Percentiles rank a stretch among this genome's conserved stretches.
phyloP scores from a whole-genome alignment of 2,329 filamentous ascomycete genomes.

The Colletotrichum spaethianum region DNA sequence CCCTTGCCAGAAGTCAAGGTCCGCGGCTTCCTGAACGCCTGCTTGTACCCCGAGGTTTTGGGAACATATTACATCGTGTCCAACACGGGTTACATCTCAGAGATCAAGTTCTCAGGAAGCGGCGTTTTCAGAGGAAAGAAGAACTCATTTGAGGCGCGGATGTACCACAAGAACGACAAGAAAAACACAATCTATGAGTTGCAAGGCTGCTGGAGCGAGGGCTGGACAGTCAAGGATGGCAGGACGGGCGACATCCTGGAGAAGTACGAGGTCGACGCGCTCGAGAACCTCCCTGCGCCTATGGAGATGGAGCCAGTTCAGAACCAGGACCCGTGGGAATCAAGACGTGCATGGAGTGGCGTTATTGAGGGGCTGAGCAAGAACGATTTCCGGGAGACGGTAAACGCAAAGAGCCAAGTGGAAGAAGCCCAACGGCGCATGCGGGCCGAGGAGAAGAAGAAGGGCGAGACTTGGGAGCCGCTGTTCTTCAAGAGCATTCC shows the following conservation, averaged over 20 bases:
- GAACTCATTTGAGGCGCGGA: conserved; percentile 61
- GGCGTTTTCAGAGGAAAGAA: conserved; percentile 60
- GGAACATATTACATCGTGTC: conserved; percentile 62
- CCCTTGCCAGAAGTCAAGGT: conserved; percentile 64
- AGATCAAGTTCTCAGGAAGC: conserved; percentile 62
- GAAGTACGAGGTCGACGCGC: conserved; percentile 53
- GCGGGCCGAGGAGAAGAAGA: conserved; percentile 75
- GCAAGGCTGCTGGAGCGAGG: conserved; percentile 41
- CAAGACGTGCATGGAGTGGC: conserved; percentile 83
- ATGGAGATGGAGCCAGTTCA: conserved; percentile 66
- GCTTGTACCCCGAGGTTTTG: conserved; percentile 64
- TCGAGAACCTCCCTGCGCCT: conserved; percentile 49
- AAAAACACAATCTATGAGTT: conserved; percentile 47
- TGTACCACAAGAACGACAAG: conserved; percentile 56
- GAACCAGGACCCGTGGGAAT: conserved; percentile 85
- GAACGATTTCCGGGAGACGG: conserved; percentile 82
- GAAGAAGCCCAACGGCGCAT: conserved; percentile 86
- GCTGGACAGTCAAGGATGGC: conserved; percentile 49
- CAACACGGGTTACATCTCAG: conserved; percentile 60
- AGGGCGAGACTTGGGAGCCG: conserved; percentile 59
- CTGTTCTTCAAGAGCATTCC: conserved; percentile 50
- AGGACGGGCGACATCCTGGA: conserved; percentile 52
- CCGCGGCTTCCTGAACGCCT: conserved; percentile 61
- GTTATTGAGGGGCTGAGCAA: conserved; percentile 80
- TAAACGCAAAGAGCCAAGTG: conserved; percentile 81